A percentile compares a stretch with the other conserved stretches of the same genome.
Evolutionary conservation across 2,329 filamentous ascomycete species (phyloP).

Genomic region (Arthroderma sp.): DNA sequence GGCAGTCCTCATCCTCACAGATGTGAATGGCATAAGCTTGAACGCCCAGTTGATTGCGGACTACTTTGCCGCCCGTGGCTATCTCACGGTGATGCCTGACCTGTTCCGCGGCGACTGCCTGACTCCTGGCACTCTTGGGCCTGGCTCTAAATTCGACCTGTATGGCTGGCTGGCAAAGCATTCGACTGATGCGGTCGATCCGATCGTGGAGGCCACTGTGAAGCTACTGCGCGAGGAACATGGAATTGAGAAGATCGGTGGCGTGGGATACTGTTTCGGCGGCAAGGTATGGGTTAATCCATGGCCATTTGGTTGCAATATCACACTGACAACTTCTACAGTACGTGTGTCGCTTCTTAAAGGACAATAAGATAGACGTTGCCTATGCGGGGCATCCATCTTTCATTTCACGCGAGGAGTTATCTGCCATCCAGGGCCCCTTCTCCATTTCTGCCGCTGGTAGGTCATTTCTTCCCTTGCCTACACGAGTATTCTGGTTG

Average conservation of each 20-base stretch:
- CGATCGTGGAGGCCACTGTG: conserved; percentile 39
- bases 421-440: conserved; percentile 53
- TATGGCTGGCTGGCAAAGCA: conserved; percentile 40
- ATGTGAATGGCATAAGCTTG: conserved; percentile 48
- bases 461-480: conserved; percentile 19
- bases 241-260: conserved; percentile 42
- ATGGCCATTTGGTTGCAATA: neutral
- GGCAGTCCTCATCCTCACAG: conserved; percentile 46
- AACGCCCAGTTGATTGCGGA: conserved; percentile 59
- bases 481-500: neutral
- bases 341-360: conserved; percentile 59
- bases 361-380: conserved; percentile 51
- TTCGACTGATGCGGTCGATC: conserved; percentile 38
- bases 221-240: conserved; percentile 46
- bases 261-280: conserved; percentile 64
- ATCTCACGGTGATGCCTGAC: conserved; percentile 57
- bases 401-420: conserved; percentile 57
- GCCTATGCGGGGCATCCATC: conserved; percentile 67
- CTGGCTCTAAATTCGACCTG: conserved; percentile 31
- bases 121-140: conserved; percentile 36
- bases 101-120: conserved; percentile 55
- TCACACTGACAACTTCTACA: conserved; percentile 19
- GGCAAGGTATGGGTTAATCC: conserved; percentile 45
- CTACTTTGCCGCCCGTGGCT: conserved; percentile 61
- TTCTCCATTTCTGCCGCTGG: conserved; percentile 52